Evolutionary conservation across 306 rosid species (phyloP).

Genomic region (Begonia loranthoides): DNA sequence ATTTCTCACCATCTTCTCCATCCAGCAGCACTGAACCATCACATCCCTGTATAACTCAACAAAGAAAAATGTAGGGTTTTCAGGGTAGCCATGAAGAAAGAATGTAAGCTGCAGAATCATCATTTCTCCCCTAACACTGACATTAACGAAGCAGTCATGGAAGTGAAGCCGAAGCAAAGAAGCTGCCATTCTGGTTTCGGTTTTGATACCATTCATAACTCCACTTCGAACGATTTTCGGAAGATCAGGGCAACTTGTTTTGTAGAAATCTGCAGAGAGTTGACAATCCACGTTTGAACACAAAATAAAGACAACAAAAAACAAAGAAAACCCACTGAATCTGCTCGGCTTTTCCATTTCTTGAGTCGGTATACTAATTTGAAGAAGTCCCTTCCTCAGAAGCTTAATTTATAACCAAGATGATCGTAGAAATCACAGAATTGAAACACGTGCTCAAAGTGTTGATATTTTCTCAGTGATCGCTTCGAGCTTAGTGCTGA

Average conservation of each 20-base stretch:
- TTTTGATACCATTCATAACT: constrained; percentile 37
- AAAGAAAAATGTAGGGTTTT: not conserved
- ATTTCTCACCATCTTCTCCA: constrained; percentile 45
- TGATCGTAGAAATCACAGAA: not conserved
- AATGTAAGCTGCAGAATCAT: not conserved
- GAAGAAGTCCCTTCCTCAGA: not conserved
- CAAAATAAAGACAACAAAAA: constrained; percentile 21
- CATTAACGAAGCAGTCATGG: constrained; percentile 91
- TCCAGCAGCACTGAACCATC: constrained; percentile 74
- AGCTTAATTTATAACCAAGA: not conserved
- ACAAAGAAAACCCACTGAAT: constrained; percentile 10
- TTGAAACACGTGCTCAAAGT: not conserved
- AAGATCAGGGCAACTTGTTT: constrained; percentile 47
- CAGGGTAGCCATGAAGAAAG: not conserved
- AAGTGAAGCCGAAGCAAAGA: constrained; percentile 88
- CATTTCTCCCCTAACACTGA: constrained; percentile 13
- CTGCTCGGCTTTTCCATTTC: constrained; percentile 18
- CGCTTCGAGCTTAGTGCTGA: not conserved
- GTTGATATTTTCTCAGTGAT: not conserved
- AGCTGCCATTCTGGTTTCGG: constrained; percentile 75
- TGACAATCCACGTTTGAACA: constrained; percentile 37
- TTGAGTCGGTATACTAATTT: not conserved
- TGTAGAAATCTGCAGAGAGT: constrained; percentile 49
- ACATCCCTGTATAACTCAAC: constrained; percentile 49
- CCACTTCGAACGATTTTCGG: constrained; percentile 37